These are phyloP conservation scores for Saksenaea oblongispora DNA, from an alignment of 371 early-diverging fungal genomes.

Conservation along the genomic window DNA sequence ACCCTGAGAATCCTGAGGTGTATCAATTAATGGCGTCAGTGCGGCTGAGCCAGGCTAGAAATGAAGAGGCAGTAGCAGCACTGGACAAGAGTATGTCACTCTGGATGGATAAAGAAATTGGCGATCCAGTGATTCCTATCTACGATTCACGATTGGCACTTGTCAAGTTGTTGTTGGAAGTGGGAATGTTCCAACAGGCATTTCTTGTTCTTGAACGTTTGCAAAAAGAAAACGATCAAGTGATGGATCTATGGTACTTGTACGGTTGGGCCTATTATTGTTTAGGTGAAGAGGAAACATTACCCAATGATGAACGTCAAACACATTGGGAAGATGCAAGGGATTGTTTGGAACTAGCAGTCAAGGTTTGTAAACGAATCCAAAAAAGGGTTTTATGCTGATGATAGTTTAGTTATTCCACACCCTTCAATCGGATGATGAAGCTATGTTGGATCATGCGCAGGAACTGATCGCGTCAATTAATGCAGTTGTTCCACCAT, in stretches of 20 bases:
- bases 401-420: conserved; percentile 51
- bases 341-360: conserved; percentile 74
- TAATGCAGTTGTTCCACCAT: conserved; percentile 51
- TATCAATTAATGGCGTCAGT: conserved; percentile 91
- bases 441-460: conserved; percentile 68
- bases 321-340: conserved; percentile 70
- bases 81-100: conserved; percentile 69
- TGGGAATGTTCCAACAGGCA: conserved; percentile 77
- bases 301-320: conserved; percentile 50
- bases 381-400: conserved; percentile 9
- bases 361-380: conserved; percentile 54
- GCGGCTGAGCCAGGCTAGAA: conserved; percentile 81
- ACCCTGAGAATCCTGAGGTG: conserved; percentile 81
- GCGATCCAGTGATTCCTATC: conserved; percentile 68
- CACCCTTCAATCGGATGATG: conserved; percentile 64
- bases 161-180: conserved; percentile 82
- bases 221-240: conserved; percentile 90
- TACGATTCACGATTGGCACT: conserved; percentile 80
- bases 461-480: conserved; percentile 65
- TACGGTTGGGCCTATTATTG: conserved; percentile 91
- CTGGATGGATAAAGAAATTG: conserved; percentile 71
- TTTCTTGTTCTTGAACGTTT: conserved; percentile 76
- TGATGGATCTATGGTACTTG: conserved; percentile 91
- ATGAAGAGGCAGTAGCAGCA: conserved; percentile 78
- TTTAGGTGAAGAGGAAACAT: conserved; percentile 68